A percentile compares a stretch with the other conserved stretches of the same genome.
These are phyloP conservation scores for Psilocybe subaeruginosa DNA, from an alignment of 768 basidiomycete species.

Conservation along the genomic window DNA sequence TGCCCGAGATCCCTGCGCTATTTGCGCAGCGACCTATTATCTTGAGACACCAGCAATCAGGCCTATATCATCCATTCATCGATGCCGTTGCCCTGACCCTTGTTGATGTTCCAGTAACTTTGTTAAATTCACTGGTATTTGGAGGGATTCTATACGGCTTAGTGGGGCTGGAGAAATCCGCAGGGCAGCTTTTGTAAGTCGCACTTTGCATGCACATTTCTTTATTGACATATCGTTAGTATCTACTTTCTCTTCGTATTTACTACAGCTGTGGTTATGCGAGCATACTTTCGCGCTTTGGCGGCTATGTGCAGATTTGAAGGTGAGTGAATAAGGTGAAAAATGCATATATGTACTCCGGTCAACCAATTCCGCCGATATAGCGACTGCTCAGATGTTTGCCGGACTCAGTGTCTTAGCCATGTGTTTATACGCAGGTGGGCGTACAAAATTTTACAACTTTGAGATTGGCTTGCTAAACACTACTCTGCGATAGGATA, in stretches of 20 bases:
- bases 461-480: not conserved
- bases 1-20: conserved; percentile 68
- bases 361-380: not conserved
- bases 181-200: conserved; percentile 65
- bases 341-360: too few species aligned
- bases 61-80: conserved; percentile 50
- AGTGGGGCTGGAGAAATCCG: conserved; percentile 56
- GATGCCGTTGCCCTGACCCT: conserved; percentile 55
- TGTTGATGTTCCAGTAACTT: conserved; percentile 61
- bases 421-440: not conserved
- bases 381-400: not conserved
- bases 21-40: conserved; percentile 66
- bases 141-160: conserved; percentile 62
- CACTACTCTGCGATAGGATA: not conserved
- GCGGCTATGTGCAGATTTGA: conserved; percentile 55
- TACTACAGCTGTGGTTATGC: conserved; percentile 65
- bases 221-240: conserved; percentile 38
- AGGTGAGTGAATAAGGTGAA: too few species aligned
- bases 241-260: conserved; percentile 62
- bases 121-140: conserved; percentile 46
- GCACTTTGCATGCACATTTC: conserved; percentile 1
- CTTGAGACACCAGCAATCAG: conserved; percentile 55
- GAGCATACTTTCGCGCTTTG: conserved; percentile 74
- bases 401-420: not conserved
- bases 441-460: not conserved